Conservation (phyloP, 345 rosid species). For the Noccaea bulbosa region DNA sequence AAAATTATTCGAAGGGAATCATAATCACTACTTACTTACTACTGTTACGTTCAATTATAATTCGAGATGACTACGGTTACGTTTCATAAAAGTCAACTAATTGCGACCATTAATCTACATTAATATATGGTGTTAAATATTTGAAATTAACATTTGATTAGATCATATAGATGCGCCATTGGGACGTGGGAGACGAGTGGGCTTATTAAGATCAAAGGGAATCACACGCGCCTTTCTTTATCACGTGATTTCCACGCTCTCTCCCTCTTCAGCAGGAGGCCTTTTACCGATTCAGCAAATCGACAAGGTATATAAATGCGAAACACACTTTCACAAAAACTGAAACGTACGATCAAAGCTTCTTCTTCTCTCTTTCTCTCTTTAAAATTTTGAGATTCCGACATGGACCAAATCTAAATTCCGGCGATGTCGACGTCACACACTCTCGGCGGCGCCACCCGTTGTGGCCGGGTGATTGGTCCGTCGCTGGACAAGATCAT, state of each 20-base stretch:
- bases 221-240: conserved; percentile 29
- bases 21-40: not conserved
- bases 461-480: conserved; percentile 81
- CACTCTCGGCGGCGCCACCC: conserved; percentile 77
- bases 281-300: conserved; percentile 46
- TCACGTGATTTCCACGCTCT: conserved; percentile 28
- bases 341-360: conserved; percentile 38
- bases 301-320: conserved; percentile 35
- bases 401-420: conserved; percentile 14
- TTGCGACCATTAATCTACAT: conserved; percentile 1
- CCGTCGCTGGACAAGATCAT: conserved; percentile 90
- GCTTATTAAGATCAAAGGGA: not conserved
- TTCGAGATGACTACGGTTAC: conserved; percentile 18
- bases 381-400: not conserved
- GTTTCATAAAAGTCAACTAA: conserved; percentile 31
- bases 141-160: conserved; percentile 13
- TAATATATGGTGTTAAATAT: not conserved
- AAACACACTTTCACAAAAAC: not conserved
- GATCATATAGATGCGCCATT: conserved; percentile 13
- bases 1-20: not conserved
- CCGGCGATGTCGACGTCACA: conserved; percentile 65
- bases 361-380: conserved; percentile 17
- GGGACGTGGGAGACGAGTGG: conserved; percentile 42
- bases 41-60: conserved; percentile 23
- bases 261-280: conserved; percentile 36